Evolutionary conservation across 352 stramenopile species (phyloP).

Genomic region (Phytopythium sindhum): DNA sequence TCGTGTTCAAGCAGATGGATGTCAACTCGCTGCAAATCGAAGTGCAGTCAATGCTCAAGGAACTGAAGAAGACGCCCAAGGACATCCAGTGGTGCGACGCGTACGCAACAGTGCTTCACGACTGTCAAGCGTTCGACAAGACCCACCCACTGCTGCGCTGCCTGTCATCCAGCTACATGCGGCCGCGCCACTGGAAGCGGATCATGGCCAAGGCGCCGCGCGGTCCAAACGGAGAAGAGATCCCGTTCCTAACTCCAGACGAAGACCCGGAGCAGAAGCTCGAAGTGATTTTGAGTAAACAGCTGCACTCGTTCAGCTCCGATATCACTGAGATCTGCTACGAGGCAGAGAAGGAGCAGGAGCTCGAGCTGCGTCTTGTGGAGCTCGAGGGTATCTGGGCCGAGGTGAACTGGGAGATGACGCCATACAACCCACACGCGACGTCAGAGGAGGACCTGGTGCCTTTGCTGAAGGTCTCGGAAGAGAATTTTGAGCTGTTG

Average conservation of each 20-base stretch:
- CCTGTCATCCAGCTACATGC: conserved; percentile 86
- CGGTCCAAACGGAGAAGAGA: conserved; percentile 6
- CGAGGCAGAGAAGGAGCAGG: conserved; percentile 95
- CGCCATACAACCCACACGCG: conserved; percentile 80
- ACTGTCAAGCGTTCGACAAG: conserved; percentile 84
- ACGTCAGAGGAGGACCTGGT: conserved; percentile 77
- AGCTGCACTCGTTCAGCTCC: conserved; percentile 92
- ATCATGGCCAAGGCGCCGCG: conserved; percentile 86
- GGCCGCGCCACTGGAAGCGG: conserved; percentile 91
- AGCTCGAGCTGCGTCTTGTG: conserved; percentile 91
- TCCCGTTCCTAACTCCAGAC: conserved; percentile 89
- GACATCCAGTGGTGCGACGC: conserved; percentile 91
- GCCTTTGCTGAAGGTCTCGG: conserved; percentile 88
- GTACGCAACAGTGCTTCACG: conserved; percentile 84
- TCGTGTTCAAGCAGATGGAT: conserved; percentile 91
- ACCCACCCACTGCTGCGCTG: conserved; percentile 78
- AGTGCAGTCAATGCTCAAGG: conserved; percentile 92
- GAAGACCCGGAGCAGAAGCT: conserved; percentile 91
- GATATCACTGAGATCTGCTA: conserved; percentile 97
- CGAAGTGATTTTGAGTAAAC: conserved; percentile 89
- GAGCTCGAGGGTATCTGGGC: conserved; percentile 91
- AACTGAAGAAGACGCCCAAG: conserved; percentile 91
- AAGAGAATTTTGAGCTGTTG: conserved; percentile 96
- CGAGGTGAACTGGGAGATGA: conserved; percentile 93
- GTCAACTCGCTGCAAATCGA: conserved; percentile 94